phyloP scores from a whole-genome alignment of 2,329 filamentous ascomycete species.

The Scedosporium boydii region DNA sequence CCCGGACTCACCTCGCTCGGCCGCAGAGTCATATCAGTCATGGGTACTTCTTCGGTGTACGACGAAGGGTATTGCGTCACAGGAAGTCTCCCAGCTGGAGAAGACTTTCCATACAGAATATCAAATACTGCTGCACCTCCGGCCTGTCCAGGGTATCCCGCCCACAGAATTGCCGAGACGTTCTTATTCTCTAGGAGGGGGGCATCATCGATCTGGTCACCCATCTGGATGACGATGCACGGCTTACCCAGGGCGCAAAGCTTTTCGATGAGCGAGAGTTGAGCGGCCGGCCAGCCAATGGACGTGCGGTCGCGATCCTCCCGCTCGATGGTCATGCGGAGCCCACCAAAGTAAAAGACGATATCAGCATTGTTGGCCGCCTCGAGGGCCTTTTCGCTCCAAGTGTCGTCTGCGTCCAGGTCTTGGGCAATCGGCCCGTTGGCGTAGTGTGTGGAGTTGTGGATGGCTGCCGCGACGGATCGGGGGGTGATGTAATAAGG shows the following conservation, averaged over 20 bases:
- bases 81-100: conserved; percentile 44
- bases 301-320: conserved; percentile 41
- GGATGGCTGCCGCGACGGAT: conserved; percentile 36
- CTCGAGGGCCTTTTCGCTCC: conserved; percentile 23
- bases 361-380: conserved; percentile 35
- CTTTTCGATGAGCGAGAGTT: conserved; percentile 37
- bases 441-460: conserved; percentile 28
- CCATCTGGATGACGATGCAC: conserved; percentile 41
- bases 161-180: conserved; percentile 45
- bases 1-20: conserved; percentile 36
- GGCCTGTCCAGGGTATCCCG: conserved; percentile 49
- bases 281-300: conserved; percentile 41
- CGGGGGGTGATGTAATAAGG: conserved; percentile 46
- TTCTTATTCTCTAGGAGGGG: conserved; percentile 35
- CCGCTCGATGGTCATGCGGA: conserved; percentile 40
- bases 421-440: conserved; percentile 18
- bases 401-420: conserved; percentile 17
- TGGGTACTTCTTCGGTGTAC: conserved; percentile 39
- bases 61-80: conserved; percentile 45
- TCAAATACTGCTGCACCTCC: conserved; percentile 47
- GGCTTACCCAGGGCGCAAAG: conserved; percentile 32
- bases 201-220: conserved; percentile 41
- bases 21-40: conserved; percentile 47
- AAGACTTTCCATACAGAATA: conserved; percentile 37
- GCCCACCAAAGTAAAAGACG: conserved; percentile 45